phyloP scores from a whole-genome alignment of 352 stramenopile genomes.

The Plasmopara viticola region DNA sequence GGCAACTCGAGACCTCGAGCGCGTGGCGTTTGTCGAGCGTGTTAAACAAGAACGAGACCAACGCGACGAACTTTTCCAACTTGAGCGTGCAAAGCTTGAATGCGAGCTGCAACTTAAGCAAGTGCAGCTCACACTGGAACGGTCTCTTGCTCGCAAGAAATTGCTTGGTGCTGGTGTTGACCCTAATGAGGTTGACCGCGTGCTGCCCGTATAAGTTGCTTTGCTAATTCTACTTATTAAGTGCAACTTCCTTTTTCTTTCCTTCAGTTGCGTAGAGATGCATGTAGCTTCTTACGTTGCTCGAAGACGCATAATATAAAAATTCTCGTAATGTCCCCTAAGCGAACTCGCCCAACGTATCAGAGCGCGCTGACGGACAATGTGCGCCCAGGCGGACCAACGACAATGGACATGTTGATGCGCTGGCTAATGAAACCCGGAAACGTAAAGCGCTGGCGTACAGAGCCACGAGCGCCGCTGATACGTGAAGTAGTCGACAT shows the following conservation, averaged over 20 bases:
- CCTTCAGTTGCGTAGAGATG: constrained; percentile 3
- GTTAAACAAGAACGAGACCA: constrained; percentile 30
- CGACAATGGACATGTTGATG: constrained; percentile 30
- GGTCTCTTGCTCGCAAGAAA: constrained; percentile 38
- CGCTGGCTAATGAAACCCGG: constrained; percentile 25
- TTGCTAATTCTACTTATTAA: not conserved
- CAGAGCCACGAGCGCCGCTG: constrained; percentile 9
- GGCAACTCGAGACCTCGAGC: constrained; percentile 13
- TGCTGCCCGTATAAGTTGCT: constrained; percentile 29
- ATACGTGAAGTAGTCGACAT: constrained; percentile 23
- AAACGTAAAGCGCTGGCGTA: constrained; percentile 35
- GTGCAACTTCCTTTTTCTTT: not conserved
- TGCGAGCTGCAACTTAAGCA: constrained; percentile 38
- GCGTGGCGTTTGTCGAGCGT: constrained; percentile 14
- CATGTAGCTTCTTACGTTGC: not conserved
- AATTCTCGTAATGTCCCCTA: constrained; percentile 1
- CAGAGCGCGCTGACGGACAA: constrained; percentile 17
- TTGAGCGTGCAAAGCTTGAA: constrained; percentile 40
- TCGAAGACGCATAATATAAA: not conserved
- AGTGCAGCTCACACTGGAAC: constrained; percentile 34
- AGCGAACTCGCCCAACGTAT: constrained; percentile 4
- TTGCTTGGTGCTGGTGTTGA: constrained; percentile 37
- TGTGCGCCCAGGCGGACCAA: constrained; percentile 11
- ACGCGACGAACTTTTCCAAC: constrained; percentile 33
- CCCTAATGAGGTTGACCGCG: constrained; percentile 30